A percentile compares a stretch with the other conserved stretches of the same genome.
phyloP scores from a whole-genome alignment of 1,284 basidiomycete genomes.

The Peniophora sp. region DNA sequence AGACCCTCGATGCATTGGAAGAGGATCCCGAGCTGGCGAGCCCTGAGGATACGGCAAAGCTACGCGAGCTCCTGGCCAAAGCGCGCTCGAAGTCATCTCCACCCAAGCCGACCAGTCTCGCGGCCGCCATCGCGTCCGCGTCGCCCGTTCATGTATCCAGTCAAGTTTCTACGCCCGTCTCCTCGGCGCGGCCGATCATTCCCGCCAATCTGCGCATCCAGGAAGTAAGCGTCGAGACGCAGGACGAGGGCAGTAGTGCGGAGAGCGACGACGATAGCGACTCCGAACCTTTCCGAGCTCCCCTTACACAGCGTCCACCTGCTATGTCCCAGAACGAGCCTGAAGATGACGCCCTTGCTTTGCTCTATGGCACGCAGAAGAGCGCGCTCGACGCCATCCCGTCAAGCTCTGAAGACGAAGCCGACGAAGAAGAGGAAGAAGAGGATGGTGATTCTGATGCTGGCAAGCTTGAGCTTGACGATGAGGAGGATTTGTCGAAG shows the following conservation, averaged over 20 bases:
- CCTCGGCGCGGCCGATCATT: conserved; percentile 8
- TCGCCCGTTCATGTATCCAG: background rate
- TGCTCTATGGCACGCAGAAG: conserved; percentile 15
- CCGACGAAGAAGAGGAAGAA: conserved; percentile 20
- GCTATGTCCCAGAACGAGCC: conserved; percentile 25
- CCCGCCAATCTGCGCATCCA: conserved; percentile 17
- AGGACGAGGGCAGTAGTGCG: conserved; percentile 25
- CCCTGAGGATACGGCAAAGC: background rate
- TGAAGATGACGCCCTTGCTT: conserved; percentile 41
- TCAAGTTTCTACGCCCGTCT: background rate
- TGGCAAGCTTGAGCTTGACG: conserved; percentile 16
- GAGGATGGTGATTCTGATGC: conserved; percentile 12
- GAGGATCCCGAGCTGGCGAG: conserved; percentile 1
- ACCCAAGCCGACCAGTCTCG: conserved; percentile 2
- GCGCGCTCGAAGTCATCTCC: background rate
- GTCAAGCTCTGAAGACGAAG: conserved; percentile 12
- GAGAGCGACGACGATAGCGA: conserved; percentile 19
- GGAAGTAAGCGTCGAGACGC: conserved; percentile 22
- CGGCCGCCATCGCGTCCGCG: background rate
- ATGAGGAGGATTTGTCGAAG: conserved; percentile 15
- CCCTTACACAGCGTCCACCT: conserved; percentile 1
- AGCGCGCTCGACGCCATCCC: conserved; percentile 20
- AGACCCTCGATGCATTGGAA: conserved; percentile 4
- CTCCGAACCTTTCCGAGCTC: background rate
- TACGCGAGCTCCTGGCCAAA: conserved; percentile 1